phyloP scores from a whole-genome alignment of 106 monocot species.

The Dendrobium chrysotoxum region DNA sequence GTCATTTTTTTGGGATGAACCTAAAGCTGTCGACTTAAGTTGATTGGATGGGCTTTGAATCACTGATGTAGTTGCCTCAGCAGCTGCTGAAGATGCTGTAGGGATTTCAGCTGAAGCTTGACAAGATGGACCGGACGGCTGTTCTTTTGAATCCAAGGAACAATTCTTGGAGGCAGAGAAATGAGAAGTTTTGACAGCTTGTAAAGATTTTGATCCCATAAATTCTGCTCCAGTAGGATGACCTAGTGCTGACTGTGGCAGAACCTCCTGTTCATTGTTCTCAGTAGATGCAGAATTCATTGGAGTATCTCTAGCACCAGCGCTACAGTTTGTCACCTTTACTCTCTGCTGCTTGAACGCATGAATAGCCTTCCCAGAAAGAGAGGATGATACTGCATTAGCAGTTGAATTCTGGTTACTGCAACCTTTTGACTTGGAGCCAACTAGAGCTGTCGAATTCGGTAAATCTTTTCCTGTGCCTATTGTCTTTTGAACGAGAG shows the following conservation, averaged over 20 bases:
- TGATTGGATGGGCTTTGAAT: constrained; percentile 23
- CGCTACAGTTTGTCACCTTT: constrained; percentile 15
- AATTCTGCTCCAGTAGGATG: constrained; percentile 16
- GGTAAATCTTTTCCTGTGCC: constrained; percentile 30
- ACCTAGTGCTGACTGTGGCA: constrained; percentile 20
- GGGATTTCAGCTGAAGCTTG: constrained; percentile 25
- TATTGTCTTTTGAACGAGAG: constrained; percentile 14
- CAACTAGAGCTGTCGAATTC: constrained; percentile 12
- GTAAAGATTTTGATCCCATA: constrained; percentile 32
- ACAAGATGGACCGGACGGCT: constrained; percentile 12
- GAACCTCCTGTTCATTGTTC: constrained; percentile 14
- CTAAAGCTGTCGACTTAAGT: constrained; percentile 30
- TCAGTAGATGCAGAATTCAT: constrained; percentile 3
- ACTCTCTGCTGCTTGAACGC: constrained; percentile 24
- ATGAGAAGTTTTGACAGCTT: constrained; percentile 25
- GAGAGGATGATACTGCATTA: constrained; percentile 14
- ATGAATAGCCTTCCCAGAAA: constrained; percentile 17
- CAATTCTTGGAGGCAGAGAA: constrained; percentile 29
- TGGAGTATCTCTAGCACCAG: no score
- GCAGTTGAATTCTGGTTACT: constrained; percentile 13
- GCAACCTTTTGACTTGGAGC: constrained; percentile 19
- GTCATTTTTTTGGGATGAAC: constrained; percentile 48
- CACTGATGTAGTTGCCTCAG: constrained; percentile 21
- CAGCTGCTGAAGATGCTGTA: constrained; percentile 4
- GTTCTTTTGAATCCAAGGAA: constrained; percentile 32